Percentiles rank a stretch among this genome's conserved stretches.
Conservation (phyloP, 805 yeast species). For the Ogataea corticis region DNA sequence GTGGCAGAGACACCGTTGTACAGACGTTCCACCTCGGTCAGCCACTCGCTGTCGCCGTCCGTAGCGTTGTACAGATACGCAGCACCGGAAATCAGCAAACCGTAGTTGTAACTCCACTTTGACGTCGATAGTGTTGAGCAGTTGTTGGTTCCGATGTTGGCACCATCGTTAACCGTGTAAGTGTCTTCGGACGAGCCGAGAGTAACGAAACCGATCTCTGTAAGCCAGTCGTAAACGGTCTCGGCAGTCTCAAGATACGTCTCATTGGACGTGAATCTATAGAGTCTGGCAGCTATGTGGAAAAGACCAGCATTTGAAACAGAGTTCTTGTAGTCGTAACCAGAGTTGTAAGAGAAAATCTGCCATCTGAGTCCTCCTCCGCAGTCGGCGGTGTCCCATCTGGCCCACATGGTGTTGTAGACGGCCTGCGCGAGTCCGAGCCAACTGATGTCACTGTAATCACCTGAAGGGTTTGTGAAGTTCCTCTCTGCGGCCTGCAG, state of each 20-base stretch:
- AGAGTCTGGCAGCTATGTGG: slow-evolving; percentile 79
- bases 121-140: slow-evolving; percentile 50
- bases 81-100: slow-evolving; percentile 62
- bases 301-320: slow-evolving; percentile 84
- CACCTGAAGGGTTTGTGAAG: slow-evolving; percentile 68
- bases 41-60: slow-evolving; percentile 43
- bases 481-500: slow-evolving; percentile 84
- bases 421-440: slow-evolving; percentile 79
- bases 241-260: slow-evolving; percentile 75
- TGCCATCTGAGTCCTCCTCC: slow-evolving; percentile 91
- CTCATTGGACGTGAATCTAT: slow-evolving; percentile 72
- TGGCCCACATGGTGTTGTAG: slow-evolving; percentile 75
- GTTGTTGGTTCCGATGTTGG: slow-evolving; percentile 42
- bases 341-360: slow-evolving; percentile 84
- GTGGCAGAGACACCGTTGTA: slow-evolving; percentile 38
- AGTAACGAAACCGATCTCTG: slow-evolving; percentile 23
- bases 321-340: slow-evolving; percentile 85
- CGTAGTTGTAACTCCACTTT: slow-evolving; percentile 75
- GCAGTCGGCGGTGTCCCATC: slow-evolving; percentile 71
- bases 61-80: slow-evolving; percentile 71
- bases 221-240: slow-evolving; percentile 69
- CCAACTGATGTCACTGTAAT: slow-evolving; percentile 46
- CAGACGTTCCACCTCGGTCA: slow-evolving; percentile 37
- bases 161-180: slow-evolving; percentile 57
- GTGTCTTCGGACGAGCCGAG: slow-evolving; percentile 28